These are phyloP conservation scores for Geotrichum fermentans DNA, from an alignment of 1,139 yeast genomes.

Conservation along the genomic window DNA sequence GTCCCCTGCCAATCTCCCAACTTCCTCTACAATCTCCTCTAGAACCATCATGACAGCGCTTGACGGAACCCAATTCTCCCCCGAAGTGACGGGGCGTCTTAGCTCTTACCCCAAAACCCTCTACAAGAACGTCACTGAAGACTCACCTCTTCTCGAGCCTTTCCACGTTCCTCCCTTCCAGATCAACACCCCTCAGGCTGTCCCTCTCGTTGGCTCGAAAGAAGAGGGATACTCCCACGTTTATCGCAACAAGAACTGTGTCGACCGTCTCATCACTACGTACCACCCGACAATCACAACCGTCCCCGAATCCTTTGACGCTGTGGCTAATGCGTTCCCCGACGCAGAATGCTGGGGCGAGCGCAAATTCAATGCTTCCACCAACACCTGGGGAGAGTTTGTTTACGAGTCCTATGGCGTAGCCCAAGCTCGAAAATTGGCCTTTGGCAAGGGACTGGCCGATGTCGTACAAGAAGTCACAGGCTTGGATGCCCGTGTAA, in stretches of 20 bases:
- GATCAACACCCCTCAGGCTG: slow-evolving; percentile 34
- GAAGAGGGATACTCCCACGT: slow-evolving; percentile 50
- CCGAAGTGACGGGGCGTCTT: slow-evolving; percentile 19
- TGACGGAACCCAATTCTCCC: slow-evolving; percentile 18
- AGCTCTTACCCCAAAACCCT: slow-evolving; percentile 13
- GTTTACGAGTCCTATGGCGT: slow-evolving; percentile 46
- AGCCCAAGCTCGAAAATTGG: slow-evolving; percentile 42
- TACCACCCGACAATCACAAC: slow-evolving; percentile 51
- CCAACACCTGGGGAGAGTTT: slow-evolving; percentile 45
- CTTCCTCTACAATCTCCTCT: too few species aligned
- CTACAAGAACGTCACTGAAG: slow-evolving; percentile 6
- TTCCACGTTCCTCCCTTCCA: background rate
- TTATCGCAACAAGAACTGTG: slow-evolving; percentile 46
- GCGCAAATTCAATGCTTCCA: slow-evolving; percentile 44
- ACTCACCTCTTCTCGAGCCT: slow-evolving; percentile 1
- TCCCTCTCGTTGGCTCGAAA: slow-evolving; percentile 46
- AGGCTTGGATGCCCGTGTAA: slow-evolving; percentile 21
- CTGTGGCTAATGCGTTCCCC: slow-evolving; percentile 40
- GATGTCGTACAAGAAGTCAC: slow-evolving; percentile 35
- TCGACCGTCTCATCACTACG: slow-evolving; percentile 42
- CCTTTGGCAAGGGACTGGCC: slow-evolving; percentile 63
- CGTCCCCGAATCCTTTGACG: slow-evolving; percentile 46
- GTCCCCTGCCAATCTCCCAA: too few species aligned
- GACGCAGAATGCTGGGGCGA: slow-evolving; percentile 49
- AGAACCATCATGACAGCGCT: too few species aligned